A percentile compares a stretch with the other conserved stretches of the same genome.
Conservation (phyloP, 805 yeast genomes). For the Saccharomycopsis sp. region DNA sequence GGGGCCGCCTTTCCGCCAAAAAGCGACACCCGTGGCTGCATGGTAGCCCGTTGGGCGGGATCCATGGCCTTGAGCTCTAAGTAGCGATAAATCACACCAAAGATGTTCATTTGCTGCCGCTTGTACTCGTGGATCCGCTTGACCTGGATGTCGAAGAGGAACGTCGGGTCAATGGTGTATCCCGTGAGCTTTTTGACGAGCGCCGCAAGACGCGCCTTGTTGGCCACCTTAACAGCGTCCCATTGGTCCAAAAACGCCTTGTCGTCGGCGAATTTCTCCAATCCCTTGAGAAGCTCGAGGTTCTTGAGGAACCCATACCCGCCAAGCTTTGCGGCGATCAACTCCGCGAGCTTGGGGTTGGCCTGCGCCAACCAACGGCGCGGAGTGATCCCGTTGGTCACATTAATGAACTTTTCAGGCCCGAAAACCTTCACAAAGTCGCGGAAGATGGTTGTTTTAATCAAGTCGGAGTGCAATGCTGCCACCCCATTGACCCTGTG, state of each 20-base stretch:
- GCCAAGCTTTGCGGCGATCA: slow-evolving; percentile 67
- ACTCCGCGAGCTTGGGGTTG: slow-evolving; percentile 69
- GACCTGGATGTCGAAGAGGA: slow-evolving; percentile 85
- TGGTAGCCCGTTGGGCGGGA: slow-evolving; percentile 54
- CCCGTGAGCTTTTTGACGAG: slow-evolving; percentile 61
- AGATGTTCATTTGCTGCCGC: slow-evolving; percentile 89
- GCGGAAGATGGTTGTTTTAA: slow-evolving; percentile 81
- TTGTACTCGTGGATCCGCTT: slow-evolving; percentile 94
- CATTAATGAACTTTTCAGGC: slow-evolving; percentile 76
- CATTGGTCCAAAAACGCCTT: slow-evolving; percentile 59
- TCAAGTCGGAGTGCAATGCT: slow-evolving; percentile 86
- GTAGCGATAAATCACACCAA: slow-evolving; percentile 83
- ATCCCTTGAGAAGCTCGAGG: slow-evolving; percentile 56
- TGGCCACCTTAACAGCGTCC: slow-evolving; percentile 62
- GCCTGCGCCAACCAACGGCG: slow-evolving; percentile 96
- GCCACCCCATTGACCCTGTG: slow-evolving; percentile 96
- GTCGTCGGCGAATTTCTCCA: slow-evolving; percentile 65
- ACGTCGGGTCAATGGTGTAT: slow-evolving; percentile 54
- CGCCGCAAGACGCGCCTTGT: slow-evolving; percentile 60
- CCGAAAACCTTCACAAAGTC: slow-evolving; percentile 86
- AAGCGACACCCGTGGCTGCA: slow-evolving; percentile 68
- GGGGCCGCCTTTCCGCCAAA: slow-evolving; percentile 97
- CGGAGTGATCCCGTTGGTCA: slow-evolving; percentile 93
- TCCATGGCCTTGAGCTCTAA: slow-evolving; percentile 65
- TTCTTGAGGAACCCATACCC: slow-evolving; percentile 64